phyloP scores from a whole-genome alignment of 192 early-diverging fungal species.

The Backusella sp. region DNA sequence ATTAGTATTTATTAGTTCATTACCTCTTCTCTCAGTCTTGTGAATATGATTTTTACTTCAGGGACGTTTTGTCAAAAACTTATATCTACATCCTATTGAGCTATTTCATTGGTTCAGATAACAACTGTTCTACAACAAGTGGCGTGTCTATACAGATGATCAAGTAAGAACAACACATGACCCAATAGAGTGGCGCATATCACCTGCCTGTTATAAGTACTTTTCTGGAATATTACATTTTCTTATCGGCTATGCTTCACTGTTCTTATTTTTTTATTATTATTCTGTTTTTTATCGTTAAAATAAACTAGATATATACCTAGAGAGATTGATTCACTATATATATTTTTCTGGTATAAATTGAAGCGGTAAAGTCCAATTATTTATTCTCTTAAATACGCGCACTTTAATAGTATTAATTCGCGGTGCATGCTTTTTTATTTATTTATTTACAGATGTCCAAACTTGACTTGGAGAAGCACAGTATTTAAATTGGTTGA shows the following conservation, averaged over 20 bases:
- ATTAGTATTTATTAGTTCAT: background rate
- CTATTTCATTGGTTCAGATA: background rate
- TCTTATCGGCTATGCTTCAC: background rate
- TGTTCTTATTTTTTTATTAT: background rate
- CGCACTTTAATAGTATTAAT: too few species aligned
- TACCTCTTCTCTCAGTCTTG: background rate
- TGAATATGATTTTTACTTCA: background rate
- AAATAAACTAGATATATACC: too few species aligned
- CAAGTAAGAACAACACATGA: background rate
- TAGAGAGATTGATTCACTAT: too few species aligned
- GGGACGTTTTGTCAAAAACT: background rate
- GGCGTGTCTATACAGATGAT: background rate
- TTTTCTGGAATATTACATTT: background rate
- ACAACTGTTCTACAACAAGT: slow-evolving; percentile 1
- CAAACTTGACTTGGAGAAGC: too few species aligned
- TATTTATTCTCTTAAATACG: too few species aligned
- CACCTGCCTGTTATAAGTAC: background rate
- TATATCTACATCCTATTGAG: background rate
- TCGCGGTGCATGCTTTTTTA: too few species aligned
- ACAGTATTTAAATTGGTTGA: too few species aligned
- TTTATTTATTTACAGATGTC: too few species aligned
- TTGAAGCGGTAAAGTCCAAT: too few species aligned
- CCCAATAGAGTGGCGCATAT: background rate
- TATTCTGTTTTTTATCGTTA: too few species aligned
- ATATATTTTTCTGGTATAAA: too few species aligned